Evolutionary conservation across 345 rosid genomes (phyloP), one percentile per base, ranked within the genome.

Genomic region (Zanthoxylum bungeanum): DNA sequence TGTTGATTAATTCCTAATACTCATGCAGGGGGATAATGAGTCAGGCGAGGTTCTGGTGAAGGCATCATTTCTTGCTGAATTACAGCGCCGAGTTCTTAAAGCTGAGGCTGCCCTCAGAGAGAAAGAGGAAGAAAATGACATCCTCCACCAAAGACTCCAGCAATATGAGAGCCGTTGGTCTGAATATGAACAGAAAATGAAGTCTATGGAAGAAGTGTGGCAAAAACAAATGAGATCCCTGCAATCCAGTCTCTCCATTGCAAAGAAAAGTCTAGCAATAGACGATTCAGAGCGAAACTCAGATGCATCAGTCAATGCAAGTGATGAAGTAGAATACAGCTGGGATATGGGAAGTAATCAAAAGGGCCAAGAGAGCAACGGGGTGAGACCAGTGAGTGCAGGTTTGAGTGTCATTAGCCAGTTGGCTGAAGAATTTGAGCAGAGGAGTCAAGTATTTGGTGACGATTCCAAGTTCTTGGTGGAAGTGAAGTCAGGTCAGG

Each of bases 141-240:
- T 95, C 74, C 88, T 95, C 73, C 92, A 91, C 36, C 99, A 95
- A 78, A 85, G 97, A 44, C 88, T 92, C 78, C 98, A 91, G 72
- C 99, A 95, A 71, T 92, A 95, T 31, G 98, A 95, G 77, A 89
- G 81, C 79, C 93, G 98, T 44, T 95, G 99, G 99, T 91, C 93
- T 22, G 99, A 95, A 65, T 92, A 92, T 40, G 98, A 95, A 81
- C 75, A 85, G 52, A 95, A 93, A 80, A 92, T 95, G 99, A 95
- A 92, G 77, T 95, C 99, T 67, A 95, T 95, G 99, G 99, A 93
- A 77, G 98, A 95, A 76, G 89, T 92, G 71, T 92, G 99, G 98
- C 99, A 95, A 74, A 95, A 95, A 76, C 98, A 95, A 84, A 95
- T 92, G 99, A 76, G 98, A 73, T 95, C 99, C 1, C 81, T 95